Evolutionary conservation across 164 flowering plant species (phyloP), one percentile per base, ranked within the genome.

Genomic region (Kingdonia uniflora): DNA sequence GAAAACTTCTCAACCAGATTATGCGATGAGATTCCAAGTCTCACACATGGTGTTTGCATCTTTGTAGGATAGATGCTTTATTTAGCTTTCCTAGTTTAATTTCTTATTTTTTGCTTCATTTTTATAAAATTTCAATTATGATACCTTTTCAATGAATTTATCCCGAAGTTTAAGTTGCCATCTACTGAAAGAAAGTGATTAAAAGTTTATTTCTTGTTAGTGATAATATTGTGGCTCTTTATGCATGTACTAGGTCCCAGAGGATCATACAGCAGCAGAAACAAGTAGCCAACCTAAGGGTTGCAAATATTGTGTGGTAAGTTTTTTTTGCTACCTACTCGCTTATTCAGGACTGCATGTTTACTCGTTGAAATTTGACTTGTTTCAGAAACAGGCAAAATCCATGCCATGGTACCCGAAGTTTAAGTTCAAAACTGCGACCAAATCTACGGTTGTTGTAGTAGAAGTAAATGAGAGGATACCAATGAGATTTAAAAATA

Each of bases 291-390:
- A 49, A 39, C 53, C 51, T 6, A 64, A 19, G 51, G 72, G 67
- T 41, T 92, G 99, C 79, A 78, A 74, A 62, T 88, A 84, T 58
- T 92, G 96, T 65, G 47, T 16, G 63, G 95, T 86, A 79, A 82
- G 95, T 71, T 50, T 62, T 19, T 33, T 51, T 48, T 16, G 12
- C 19, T 26, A 15, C 19, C n/a, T 45, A 29, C 19, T 29, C 13
- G 16, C n/a, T 2, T 21, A 12, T n/a, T 63, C 38, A 23, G 24
- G 0, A 37, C 14, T 33, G 1, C 19, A 26, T 22, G 54, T 22
- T 52, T 56, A 22, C 24, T 58, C 59, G 24, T 23, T 67, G 38
- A 21, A 23, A 39, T 21, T 20, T 57, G 45, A 54, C 54, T 56
- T 52, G 19, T 56, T 46, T 29, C 38, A 58, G 47, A 44, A 58